Base-by-base conservation (phyloP, 164 flowering plant genomes). In the Amborella trichopoda region DNA sequence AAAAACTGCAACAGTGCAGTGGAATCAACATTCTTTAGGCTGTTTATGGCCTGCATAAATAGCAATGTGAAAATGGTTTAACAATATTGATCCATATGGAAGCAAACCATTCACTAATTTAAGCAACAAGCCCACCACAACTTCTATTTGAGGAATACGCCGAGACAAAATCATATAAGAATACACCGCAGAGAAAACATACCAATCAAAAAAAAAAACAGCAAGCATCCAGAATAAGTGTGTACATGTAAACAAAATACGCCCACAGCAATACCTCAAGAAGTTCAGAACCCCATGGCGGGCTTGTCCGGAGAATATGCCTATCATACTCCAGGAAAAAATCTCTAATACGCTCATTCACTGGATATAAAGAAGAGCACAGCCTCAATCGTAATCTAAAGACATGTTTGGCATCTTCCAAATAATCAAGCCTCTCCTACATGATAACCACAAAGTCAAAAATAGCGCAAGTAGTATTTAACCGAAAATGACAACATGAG, bases 251-350 rank as follows among this genome's bases (percentile, higher is more conserved):
- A n/a, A n/a, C n/a, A n/a, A n/a, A n/a, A 9, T 27, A 10, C 14
- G 34, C n/a, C 10, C 40, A 37, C 21, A 8, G 27, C 32, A 54
- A 19, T 68, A 87, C 99, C 95, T 91, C 96, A 42, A 91, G 83
- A 56, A 91, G 95, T 67, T 91, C 99, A 60, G 99, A 84, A 39
- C 99, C 99, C 99, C 99, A 91, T 60, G 96, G 99, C 26, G 99
- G 79, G 49, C 99, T 87, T 58, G 99, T 84, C 14, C 90, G 88
- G 48, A 91, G 96, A 40, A 87, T 77, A 64, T 91, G 99, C 50
- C 96, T 68, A 52, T 91, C 99, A 58, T 83, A 91, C 67, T 91
- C 99, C 48, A 87, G 90, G 47, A 87, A 91, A 65, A 87, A 91
- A 68, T 91, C 99, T 65, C 99, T 72, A 26, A 87, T 73, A 28